These are phyloP conservation scores for Backusella tarrabulga DNA, from an alignment of 192 early-diverging fungal species.

Conservation along the genomic window DNA sequence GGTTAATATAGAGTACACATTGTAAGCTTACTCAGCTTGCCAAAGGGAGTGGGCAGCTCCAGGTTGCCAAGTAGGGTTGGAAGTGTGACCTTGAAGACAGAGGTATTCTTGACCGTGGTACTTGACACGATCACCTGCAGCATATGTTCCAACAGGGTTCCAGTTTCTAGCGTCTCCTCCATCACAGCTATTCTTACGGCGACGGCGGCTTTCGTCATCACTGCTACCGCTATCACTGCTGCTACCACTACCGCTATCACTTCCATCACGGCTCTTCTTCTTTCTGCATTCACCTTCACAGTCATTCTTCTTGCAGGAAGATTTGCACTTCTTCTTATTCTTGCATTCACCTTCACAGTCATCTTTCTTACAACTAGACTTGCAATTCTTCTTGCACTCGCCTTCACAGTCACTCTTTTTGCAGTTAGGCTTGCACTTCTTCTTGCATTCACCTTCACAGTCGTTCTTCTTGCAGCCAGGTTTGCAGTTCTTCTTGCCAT, in stretches of 20 bases:
- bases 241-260: not conserved
- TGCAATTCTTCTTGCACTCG: not conserved
- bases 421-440: not conserved
- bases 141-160: constrained; percentile 46
- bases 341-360: not conserved
- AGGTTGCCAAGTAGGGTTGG: constrained; percentile 48
- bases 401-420: not conserved
- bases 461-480: not conserved
- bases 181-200: constrained; percentile 12
- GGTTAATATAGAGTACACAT: not conserved
- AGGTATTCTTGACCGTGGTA: constrained; percentile 44
- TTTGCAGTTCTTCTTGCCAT: not conserved
- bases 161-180: constrained; percentile 29
- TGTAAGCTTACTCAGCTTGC: constrained; percentile 30
- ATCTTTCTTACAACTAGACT: not conserved
- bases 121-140: constrained; percentile 48
- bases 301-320: not conserved
- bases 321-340: not conserved
- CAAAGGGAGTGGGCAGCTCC: constrained; percentile 49
- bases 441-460: constrained; percentile 1
- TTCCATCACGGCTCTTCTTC: constrained; percentile 21
- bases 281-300: constrained; percentile 5
- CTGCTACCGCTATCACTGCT: not conserved
- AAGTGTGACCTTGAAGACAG: constrained; percentile 47
- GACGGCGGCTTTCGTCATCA: constrained; percentile 12